Evolutionary conservation across 225 moss, liverwort and hornwort species (phyloP), one percentile per base, ranked within the genome.

Genomic region (Pseudoscleropodium purum): DNA sequence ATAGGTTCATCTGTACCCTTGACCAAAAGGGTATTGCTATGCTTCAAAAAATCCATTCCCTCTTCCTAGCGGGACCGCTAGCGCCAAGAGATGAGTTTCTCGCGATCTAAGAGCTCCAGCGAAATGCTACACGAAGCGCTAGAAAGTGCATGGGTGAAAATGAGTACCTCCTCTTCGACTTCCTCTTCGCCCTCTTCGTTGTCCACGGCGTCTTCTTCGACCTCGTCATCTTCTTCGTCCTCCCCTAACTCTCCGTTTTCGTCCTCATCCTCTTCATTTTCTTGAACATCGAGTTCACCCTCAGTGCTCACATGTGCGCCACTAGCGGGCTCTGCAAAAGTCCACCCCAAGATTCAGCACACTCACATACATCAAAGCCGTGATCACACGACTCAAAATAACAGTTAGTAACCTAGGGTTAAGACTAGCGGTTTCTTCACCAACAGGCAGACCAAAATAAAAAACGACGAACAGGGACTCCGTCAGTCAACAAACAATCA

Each of bases 201-300:
- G 59, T 94, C 95, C 14, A 93, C 95, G 11, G 91, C 95, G 27
- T 94, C 96, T 59, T 94, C 93, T 56, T 95, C 95, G 66, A 84
- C 93, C 17, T 92, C 92, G 19, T 94, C 96, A 8, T 92, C 93
- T 39, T 94, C 96, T 75, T 96, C 96, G 70, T 96, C 96, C 60
- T 96, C 94, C 67, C 93, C 96, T 64, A 95, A 88, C 84, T 97
- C 96, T 78, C 96, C 97, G 65, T 97, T 94, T 81, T 95, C 96
- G 70, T 94, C 93, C 61, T 96, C 95, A 64, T 95, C 92, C 49
- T 95, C 94, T 84, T 95, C 94, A 79, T 96, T 95, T 75, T 93
- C 97, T 94, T 94, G 97, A 36, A 94, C 95, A 41, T 97, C 95
- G 56, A 96, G 87, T 89, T 97, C 97, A 39, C 96, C 97, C 41